Evolutionary conservation across 352 stramenopile species (phyloP).

Genomic region (Albugo laibachii): DNA sequence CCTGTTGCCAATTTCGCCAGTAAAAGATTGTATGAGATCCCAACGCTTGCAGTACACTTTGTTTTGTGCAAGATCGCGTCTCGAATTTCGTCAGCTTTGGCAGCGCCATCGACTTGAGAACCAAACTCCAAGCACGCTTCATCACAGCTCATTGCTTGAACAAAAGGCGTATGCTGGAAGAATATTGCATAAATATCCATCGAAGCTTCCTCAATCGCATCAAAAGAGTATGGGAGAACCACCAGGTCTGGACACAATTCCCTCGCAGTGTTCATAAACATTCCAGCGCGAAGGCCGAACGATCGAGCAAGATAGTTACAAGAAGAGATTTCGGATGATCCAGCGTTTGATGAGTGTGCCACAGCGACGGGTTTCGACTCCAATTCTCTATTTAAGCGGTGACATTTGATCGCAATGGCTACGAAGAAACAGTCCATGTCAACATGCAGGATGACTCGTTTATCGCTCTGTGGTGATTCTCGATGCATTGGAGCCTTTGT

Average conservation of each 20-base stretch:
- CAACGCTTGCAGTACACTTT: constrained; percentile 83
- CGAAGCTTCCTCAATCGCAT: constrained; percentile 77
- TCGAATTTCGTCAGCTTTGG: constrained; percentile 49
- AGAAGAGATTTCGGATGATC: constrained; percentile 84
- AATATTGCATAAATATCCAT: constrained; percentile 86
- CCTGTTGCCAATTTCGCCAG: constrained; percentile 87
- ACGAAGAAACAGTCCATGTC: constrained; percentile 98
- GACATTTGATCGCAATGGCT: constrained; percentile 71
- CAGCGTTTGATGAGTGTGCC: constrained; percentile 61
- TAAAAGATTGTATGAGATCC: constrained; percentile 85
- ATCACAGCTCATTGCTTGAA: constrained; percentile 92
- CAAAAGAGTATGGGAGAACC: constrained; percentile 89
- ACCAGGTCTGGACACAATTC: constrained; percentile 82
- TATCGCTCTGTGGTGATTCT: constrained; percentile 12
- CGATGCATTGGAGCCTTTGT: constrained; percentile 18
- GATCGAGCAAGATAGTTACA: constrained; percentile 90
- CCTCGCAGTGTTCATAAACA: constrained; percentile 88
- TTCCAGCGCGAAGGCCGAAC: constrained; percentile 81
- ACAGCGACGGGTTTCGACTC: constrained; percentile 76
- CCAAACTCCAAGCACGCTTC: constrained; percentile 87
- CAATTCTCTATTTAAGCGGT: constrained; percentile 21
- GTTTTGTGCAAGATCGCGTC: constrained; percentile 55
- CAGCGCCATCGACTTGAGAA: constrained; percentile 26
- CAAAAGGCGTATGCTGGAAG: constrained; percentile 64
- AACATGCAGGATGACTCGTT: constrained; percentile 86